Percentiles rank a stretch among this genome's conserved stretches.
These are phyloP conservation scores for Neofusicoccum parvum DNA, from an alignment of 2,329 filamentous ascomycete species.

Conservation along the genomic window DNA sequence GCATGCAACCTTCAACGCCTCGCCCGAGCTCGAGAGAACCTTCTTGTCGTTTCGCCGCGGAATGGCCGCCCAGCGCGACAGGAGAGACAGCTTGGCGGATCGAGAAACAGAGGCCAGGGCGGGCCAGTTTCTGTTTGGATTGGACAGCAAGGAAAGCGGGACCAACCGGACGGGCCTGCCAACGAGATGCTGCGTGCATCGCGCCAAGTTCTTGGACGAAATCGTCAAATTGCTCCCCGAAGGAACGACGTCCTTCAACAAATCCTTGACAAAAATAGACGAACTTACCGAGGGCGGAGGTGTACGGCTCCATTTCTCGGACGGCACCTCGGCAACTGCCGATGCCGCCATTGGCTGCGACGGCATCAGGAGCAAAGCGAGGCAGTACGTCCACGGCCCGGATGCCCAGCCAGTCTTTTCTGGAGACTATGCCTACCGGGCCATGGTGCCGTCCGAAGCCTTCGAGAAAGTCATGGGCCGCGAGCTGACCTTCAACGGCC, in stretches of 20 bases:
- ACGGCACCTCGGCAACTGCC: conserved; percentile 11
- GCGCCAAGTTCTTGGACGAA: conserved; percentile 30
- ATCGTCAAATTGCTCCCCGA: conserved; percentile 28
- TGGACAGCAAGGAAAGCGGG: conserved; percentile 23
- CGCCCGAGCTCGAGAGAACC: conserved; percentile 24
- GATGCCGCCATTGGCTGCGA: conserved; percentile 20
- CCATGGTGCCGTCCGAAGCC: conserved; percentile 16
- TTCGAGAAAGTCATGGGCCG: conserved; percentile 16
- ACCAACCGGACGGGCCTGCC: conserved; percentile 24
- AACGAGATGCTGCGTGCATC: conserved; percentile 27
- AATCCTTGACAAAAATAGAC: conserved; percentile 26
- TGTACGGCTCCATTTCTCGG: conserved; percentile 18
- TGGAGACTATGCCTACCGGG: conserved; percentile 20
- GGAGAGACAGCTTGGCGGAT: background rate
- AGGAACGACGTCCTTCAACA: conserved; percentile 27
- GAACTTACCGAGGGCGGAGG: conserved; percentile 24
- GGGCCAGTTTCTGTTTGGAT: conserved; percentile 27
- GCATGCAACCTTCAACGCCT: conserved; percentile 29
- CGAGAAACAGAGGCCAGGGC: conserved; percentile 21
- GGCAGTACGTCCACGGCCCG: conserved; percentile 14
- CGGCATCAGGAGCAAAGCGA: conserved; percentile 27
- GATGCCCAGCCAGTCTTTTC: background rate
- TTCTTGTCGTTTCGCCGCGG: conserved; percentile 24
- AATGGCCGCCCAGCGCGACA: background rate
- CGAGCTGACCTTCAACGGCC: conserved; percentile 17